Base-by-base conservation (phyloP, 2,329 filamentous ascomycete genomes). In the Zalaria obscura region DNA sequence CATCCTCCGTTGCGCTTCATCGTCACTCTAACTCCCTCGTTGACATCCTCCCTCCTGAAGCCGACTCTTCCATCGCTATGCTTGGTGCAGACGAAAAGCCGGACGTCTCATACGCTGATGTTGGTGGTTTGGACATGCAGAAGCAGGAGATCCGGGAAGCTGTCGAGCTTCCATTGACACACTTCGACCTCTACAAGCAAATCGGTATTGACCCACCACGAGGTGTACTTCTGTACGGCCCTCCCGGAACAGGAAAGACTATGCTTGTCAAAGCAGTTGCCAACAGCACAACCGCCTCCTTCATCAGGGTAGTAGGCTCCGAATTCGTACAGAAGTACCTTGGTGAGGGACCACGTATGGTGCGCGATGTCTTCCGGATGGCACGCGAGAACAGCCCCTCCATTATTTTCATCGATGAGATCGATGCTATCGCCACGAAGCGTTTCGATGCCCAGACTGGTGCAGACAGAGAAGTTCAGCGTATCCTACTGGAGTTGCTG, bases 391-490 rank as follows among this genome's bases (percentile, higher is more conserved):
- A 98, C 69, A 89, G 87, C 1, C 91, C 91, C 0, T 83, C 88
- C 45, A 98, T 98, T 63, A 98, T 98, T 66, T 98, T 98, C 73
- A 98, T 98, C 60, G 91, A 98, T 60, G 91, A 98, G 64, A 95
- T 98, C 53, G 91, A 98, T 59, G 91, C 91, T 48, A 96, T 98
- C 55, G 91, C 91, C 46, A 98, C 91, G 34, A 98, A 98, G 70
- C 89, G 91, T 63, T 98, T 98, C 66, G 91, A 98, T 60, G 91
- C 91, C 25, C 91, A 98, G 66, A 98, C 91, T 3, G 91, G 91
- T 62, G 91, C 91, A 50, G 91, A 98, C 60, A 79, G 91, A 67
- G 91, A 98, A 66, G 91, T 98, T 10, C 91, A 98, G 69, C 89
- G 91, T 73, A 98, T 98, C 57, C 72, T 98, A 45, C 80, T 98